phyloP scores from a whole-genome alignment of 805 yeast species.

The Metschnikowia reukaufii region DNA sequence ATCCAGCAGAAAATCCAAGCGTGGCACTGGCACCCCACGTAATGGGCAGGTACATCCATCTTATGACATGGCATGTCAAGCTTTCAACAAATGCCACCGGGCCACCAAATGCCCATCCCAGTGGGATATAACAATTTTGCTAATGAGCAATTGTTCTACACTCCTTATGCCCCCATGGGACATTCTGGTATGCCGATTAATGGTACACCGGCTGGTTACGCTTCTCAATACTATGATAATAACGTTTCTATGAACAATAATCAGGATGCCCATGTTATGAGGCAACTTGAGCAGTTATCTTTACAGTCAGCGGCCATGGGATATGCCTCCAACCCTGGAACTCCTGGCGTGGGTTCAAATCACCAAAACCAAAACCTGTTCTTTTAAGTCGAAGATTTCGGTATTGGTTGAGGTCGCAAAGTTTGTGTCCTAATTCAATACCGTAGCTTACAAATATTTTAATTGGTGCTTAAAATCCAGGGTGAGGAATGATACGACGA shows the following conservation, averaged over 20 bases:
- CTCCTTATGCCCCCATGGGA: not conserved
- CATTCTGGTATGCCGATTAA: not conserved
- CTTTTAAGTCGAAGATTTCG: not conserved
- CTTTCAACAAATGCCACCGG: not conserved
- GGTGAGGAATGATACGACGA: not conserved
- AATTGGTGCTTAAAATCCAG: too few species aligned
- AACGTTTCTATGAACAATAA: not conserved
- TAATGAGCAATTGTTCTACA: not conserved
- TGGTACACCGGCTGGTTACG: not conserved
- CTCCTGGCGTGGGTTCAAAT: slow-evolving; percentile 26
- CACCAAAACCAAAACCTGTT: slow-evolving; percentile 7
- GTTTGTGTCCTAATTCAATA: too few species aligned
- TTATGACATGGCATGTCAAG: not conserved
- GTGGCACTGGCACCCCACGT: slow-evolving; percentile 9
- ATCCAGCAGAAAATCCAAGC: slow-evolving; percentile 27
- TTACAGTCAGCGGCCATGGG: slow-evolving; percentile 49
- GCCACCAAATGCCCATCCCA: slow-evolving; percentile 3
- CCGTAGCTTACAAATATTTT: too few species aligned
- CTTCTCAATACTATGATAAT: not conserved
- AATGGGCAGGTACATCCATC: slow-evolving; percentile 1
- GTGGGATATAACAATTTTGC: not conserved
- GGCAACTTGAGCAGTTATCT: slow-evolving; percentile 47
- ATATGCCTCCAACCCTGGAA: slow-evolving; percentile 44
- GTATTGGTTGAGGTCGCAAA: too few species aligned
- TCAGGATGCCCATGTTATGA: slow-evolving; percentile 35